Evolutionary conservation across 192 early-diverging fungal species (phyloP).

Genomic region (Dissophora globulifera): DNA sequence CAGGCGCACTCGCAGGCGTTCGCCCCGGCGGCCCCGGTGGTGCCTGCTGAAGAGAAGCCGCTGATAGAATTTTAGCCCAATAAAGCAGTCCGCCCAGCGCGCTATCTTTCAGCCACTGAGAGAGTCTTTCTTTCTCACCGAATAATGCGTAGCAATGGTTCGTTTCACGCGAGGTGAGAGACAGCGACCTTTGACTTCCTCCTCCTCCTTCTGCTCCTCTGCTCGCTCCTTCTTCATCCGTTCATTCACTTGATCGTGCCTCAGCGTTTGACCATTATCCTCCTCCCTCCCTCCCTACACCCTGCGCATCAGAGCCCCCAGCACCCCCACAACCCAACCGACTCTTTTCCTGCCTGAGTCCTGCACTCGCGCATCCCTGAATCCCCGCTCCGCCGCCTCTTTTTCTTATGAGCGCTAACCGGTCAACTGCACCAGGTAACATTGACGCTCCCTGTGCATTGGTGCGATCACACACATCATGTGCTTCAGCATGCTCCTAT

Average conservation of each 20-base stretch:
- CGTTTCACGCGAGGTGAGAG: too few species aligned
- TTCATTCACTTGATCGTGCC: too few species aligned
- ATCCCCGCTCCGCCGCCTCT: too few species aligned
- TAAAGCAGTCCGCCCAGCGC: not conserved
- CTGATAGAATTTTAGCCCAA: conserved; percentile 63
- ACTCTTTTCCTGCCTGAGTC: too few species aligned
- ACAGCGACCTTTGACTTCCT: not conserved
- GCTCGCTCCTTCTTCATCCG: too few species aligned
- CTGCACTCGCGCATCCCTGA: too few species aligned
- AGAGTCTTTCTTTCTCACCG: too few species aligned
- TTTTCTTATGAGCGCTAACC: conserved; percentile 36
- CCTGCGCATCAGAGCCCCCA: not conserved
- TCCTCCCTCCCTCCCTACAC: not conserved
- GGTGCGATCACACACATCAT: not conserved
- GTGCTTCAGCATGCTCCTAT: too few species aligned
- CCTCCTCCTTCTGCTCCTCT: not conserved
- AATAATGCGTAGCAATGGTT: too few species aligned
- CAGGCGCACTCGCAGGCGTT: too few species aligned
- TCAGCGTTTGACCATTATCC: too few species aligned
- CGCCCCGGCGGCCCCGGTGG: conserved; percentile 14
- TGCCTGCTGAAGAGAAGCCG: conserved; percentile 62
- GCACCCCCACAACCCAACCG: too few species aligned
- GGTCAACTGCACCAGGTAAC: conserved; percentile 21
- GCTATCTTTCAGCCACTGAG: not conserved
- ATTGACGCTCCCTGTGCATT: not conserved